phyloP scores from a whole-genome alignment of 2,329 filamentous ascomycete species.

The Beauveria sp. region DNA sequence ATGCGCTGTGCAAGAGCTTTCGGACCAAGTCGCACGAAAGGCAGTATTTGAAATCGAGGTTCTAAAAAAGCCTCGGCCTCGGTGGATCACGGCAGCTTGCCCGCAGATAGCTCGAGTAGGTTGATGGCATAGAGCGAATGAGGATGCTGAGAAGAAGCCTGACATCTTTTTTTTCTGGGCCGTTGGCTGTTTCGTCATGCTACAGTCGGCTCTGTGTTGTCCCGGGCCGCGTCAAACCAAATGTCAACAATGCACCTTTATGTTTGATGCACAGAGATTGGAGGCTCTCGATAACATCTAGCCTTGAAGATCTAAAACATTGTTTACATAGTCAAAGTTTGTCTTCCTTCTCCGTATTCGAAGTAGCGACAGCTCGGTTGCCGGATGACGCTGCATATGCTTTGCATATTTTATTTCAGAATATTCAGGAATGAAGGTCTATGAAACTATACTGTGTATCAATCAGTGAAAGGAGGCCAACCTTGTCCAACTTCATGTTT shows the following conservation, averaged over 20 bases:
- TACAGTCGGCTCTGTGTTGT: slow-evolving; percentile 5
- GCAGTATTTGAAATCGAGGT: neutral
- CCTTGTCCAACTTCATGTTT: neutral
- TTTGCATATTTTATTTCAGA: no score
- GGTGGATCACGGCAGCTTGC: slow-evolving; percentile 3
- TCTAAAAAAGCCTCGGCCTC: slow-evolving; percentile 1
- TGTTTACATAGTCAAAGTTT: no score
- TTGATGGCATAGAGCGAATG: neutral
- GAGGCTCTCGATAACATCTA: neutral
- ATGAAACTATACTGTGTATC: no score
- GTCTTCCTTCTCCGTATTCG: no score
- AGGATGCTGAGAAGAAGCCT: neutral
- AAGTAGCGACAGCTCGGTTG: no score
- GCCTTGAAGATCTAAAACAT: neutral
- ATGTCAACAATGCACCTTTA: neutral
- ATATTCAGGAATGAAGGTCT: no score
- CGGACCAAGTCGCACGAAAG: neutral
- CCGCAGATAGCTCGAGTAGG: neutral
- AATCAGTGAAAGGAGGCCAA: no score
- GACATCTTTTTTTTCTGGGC: neutral
- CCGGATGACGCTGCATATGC: no score
- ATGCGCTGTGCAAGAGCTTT: neutral
- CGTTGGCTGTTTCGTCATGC: slow-evolving; percentile 1
- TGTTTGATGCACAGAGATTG: neutral
- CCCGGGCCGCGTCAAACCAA: neutral